Base-by-base conservation (phyloP, 805 yeast genomes). In the Kuraishia hungarica region DNA sequence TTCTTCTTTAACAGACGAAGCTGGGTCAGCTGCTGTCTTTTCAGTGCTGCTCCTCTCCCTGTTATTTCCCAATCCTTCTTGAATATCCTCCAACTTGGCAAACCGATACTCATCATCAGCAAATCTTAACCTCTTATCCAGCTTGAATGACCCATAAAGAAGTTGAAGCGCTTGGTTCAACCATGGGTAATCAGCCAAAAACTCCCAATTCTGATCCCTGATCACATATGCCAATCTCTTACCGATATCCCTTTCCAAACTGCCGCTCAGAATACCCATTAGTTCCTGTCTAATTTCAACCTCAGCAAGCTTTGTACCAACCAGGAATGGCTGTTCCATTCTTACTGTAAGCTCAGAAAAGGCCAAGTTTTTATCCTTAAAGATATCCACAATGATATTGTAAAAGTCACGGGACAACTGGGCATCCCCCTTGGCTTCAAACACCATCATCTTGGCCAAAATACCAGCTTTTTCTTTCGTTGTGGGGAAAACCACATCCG, bases 131-230 rank as follows among this genome's bases (percentile, higher is more conserved):
- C 64, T 67, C 55, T 78, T 73, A 0, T 78, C 77, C 47, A 68
- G 68, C 56, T 85, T 86, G 60, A 89, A 83, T 0, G 96, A 78
- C 0, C 94, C 96, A 64, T 86, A 89, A 6, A 94, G 70, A 28
- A 96, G 70, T 65, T 92, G 97, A 20, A 89, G 74, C 0, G 97
- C 98, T 67, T 93, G 98, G 66, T 90, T 90, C 58, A 93, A 71
- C 99, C 99, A 94, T 48, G 91, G 88, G 62, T 87, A 88, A 60
- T 94, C 99, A 0, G 96, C 92, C 46, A 94, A 73, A 60, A 81
- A 87, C 66, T 94, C 99, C 99, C 99, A 94, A 64, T 90, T 93
- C 67, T 94, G 99, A 63, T 94, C 98, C 46, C 93, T 75, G n/a
- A 96, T 80, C 8, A 93, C 86, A 62, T 96, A 96, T 59, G 86